These are phyloP conservation scores for Angomonas deanei DNA, from an alignment of 208 protist genomes.

Conservation along the genomic window DNA sequence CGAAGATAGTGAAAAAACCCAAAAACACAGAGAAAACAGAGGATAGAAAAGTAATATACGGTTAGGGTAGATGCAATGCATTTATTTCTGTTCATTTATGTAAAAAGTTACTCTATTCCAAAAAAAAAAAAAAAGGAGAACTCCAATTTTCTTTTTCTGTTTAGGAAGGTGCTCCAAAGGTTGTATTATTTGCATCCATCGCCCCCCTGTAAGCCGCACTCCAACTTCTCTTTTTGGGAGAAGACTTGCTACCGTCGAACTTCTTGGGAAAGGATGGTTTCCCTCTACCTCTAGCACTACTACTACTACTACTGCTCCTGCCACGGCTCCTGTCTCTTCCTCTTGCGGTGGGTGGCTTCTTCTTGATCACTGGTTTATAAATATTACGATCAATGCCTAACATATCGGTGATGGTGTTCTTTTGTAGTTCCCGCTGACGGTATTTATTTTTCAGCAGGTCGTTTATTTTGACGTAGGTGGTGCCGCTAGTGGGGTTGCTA, in stretches of 20 bases:
- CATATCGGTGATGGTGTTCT: slow-evolving; percentile 3
- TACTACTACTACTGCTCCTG: background rate
- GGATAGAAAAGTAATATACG: no score
- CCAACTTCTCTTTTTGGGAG: slow-evolving; percentile 1
- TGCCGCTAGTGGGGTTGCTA: slow-evolving; percentile 38
- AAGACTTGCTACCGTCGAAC: background rate
- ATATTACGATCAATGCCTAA: background rate
- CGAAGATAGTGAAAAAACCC: no score
- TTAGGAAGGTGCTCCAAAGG: no score
- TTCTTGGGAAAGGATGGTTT: slow-evolving; percentile 58
- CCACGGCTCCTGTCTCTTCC: background rate
- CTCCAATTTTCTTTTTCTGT: no score
- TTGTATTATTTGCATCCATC: no score
- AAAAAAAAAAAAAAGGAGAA: no score
- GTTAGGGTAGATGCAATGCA: no score
- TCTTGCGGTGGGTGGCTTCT: background rate
- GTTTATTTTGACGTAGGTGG: slow-evolving; percentile 62
- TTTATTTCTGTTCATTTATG: no score
- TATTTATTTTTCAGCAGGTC: slow-evolving; percentile 56
- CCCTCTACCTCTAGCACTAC: slow-evolving; percentile 8
- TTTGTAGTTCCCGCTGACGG: slow-evolving; percentile 15
- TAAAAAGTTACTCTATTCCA: no score
- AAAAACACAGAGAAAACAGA: no score
- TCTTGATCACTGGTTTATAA: background rate
- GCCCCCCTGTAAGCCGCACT: slow-evolving; percentile 28